A percentile compares a stretch with the other conserved stretches of the same genome.
Evolutionary conservation across 352 stramenopile species (phyloP).

Genomic region (Phytopythium sindhum): DNA sequence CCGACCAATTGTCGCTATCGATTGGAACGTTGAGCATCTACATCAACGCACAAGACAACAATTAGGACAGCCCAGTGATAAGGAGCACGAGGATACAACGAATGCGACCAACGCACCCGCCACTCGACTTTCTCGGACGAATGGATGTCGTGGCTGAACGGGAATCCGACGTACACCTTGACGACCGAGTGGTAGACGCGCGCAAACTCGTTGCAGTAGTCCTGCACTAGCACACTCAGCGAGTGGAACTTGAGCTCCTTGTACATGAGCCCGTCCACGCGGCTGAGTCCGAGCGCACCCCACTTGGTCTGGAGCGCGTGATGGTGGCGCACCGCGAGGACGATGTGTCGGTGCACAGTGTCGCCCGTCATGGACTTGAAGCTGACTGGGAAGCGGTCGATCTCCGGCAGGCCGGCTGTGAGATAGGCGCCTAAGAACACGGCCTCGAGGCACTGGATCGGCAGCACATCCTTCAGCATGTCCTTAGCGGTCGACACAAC

Average conservation of each 20-base stretch:
- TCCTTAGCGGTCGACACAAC: slow-evolving; percentile 85
- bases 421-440: slow-evolving; percentile 84
- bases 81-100: background rate
- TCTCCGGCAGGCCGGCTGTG: slow-evolving; percentile 56
- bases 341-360: slow-evolving; percentile 75
- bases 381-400: slow-evolving; percentile 82
- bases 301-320: slow-evolving; percentile 49
- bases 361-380: slow-evolving; percentile 75
- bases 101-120: slow-evolving; percentile 38
- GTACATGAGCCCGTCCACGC: slow-evolving; percentile 81
- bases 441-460: slow-evolving; percentile 88
- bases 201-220: slow-evolving; percentile 66
- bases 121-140: slow-evolving; percentile 86
- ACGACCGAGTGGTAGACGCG: slow-evolving; percentile 61
- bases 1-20: slow-evolving; percentile 33
- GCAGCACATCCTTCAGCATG: slow-evolving; percentile 76
- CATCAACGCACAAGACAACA: slow-evolving; percentile 1
- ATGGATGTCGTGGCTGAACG: slow-evolving; percentile 82
- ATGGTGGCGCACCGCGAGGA: slow-evolving; percentile 71
- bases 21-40: slow-evolving; percentile 71
- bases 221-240: slow-evolving; percentile 70
- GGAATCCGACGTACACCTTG: slow-evolving; percentile 84
- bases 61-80: background rate
- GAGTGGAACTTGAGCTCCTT: slow-evolving; percentile 81
- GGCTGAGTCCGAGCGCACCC: slow-evolving; percentile 81